Base-by-base conservation (phyloP, 768 basidiomycete genomes). In the Lactifluus subvellereus region DNA sequence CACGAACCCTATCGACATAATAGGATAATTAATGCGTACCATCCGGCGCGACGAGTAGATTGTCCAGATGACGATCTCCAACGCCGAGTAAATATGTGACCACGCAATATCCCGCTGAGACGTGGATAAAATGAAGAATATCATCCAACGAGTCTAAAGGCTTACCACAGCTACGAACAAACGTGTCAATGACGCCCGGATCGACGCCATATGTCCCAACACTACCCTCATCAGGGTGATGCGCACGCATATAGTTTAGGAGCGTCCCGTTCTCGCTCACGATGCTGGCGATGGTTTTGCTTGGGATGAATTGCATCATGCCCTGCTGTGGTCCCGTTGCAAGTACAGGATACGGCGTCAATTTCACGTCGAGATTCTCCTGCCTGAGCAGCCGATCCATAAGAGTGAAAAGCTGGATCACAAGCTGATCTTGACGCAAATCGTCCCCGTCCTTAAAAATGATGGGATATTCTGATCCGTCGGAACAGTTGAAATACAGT, bases 361-460 rank as follows among this genome's bases (percentile, higher is more conserved):
- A 72, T 71, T 93, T 91, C 61, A 98, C 77, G 71, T 98, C 97
- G 57, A 99, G 74, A 72, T 97, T 97, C 77, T 98, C 97, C 75
- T 95, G 96, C 61, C 94, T 78, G 64, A 98, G 75, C 30, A 99
- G 74, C 53, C 90, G 82, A 72, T 99, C 94, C 97, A 99, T 99
- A 32, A 99, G 84, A 16, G 94, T 97, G 74, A 99, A 95, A n/a
- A 98, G 80, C 74, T 99, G 97, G 54, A 98, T 89, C 32, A 98
- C 95, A 42, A 99, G 84, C 73, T 99, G 97, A 72, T 99, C 97
- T 74, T 99, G 97, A 22, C 97, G 87, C 81, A 98, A 88, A 71
- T 99, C 97, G 71, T 98, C 97, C 14, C 97, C 97, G 68, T 98
- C 95, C 75, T 98, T 99, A 82, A 98, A 98, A 64, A 99, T 98